Evolutionary conservation across 2,329 filamentous ascomycete species (phyloP).

Genomic region (Blumeriella jaapii): DNA sequence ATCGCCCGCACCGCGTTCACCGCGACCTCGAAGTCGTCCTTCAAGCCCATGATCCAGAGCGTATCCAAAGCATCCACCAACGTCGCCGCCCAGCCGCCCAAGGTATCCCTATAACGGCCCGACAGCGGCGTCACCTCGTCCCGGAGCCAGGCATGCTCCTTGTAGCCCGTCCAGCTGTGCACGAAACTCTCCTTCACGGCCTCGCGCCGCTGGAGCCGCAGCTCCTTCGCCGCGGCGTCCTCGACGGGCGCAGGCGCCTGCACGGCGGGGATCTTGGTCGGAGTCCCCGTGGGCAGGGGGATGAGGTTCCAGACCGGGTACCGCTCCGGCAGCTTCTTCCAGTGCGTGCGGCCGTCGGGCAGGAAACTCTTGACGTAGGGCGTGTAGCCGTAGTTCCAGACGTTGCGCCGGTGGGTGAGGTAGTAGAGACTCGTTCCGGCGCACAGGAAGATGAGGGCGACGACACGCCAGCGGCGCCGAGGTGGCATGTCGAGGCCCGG

Average conservation of each 20-base stretch:
- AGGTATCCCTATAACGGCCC: slow-evolving; percentile 60
- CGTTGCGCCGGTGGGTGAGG: slow-evolving; percentile 13
- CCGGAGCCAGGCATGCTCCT: slow-evolving; percentile 65
- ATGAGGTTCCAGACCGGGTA: slow-evolving; percentile 22
- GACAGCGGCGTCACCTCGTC: slow-evolving; percentile 74
- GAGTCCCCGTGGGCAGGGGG: slow-evolving; percentile 20
- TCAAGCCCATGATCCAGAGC: slow-evolving; percentile 76
- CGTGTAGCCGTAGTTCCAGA: slow-evolving; percentile 16
- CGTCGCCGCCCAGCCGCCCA: slow-evolving; percentile 86
- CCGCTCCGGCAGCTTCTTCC: slow-evolving; percentile 21
- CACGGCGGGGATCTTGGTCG: slow-evolving; percentile 21
- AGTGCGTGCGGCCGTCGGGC: slow-evolving; percentile 45
- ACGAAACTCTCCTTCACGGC: slow-evolving; percentile 24
- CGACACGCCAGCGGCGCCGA: slow-evolving; percentile 21
- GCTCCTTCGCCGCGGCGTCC: slow-evolving; percentile 14
- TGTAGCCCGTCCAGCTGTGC: slow-evolving; percentile 69
- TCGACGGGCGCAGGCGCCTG: slow-evolving; percentile 19
- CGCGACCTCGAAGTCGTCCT: slow-evolving; percentile 68
- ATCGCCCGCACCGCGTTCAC: slow-evolving; percentile 57
- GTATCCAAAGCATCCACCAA: slow-evolving; percentile 75
- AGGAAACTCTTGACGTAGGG: slow-evolving; percentile 9
- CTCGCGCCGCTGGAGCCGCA: slow-evolving; percentile 17
- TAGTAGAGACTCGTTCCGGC: slow-evolving; percentile 20
- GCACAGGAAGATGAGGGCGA: slow-evolving; percentile 15
- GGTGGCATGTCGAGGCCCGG: slow-evolving; percentile 16